A percentile compares a stretch with the other conserved stretches of the same genome.
Evolutionary conservation across 768 basidiomycete genomes (phyloP).

Genomic region (Podaxis pistillaris): DNA sequence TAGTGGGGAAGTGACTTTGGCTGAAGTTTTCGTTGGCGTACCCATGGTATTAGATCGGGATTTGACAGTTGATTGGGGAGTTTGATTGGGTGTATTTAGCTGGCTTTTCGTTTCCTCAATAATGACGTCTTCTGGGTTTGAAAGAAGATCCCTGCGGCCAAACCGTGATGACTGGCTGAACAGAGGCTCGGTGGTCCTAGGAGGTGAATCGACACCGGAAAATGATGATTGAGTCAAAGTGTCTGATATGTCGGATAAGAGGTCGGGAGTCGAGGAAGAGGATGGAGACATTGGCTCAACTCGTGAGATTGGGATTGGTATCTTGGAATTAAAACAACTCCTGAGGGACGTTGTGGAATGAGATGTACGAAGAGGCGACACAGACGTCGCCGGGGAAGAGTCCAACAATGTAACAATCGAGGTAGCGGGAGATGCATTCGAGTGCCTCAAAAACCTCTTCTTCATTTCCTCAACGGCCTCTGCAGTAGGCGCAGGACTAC

Average conservation of each 20-base stretch:
- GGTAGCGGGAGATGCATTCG: conserved; percentile 28
- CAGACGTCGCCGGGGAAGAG: conserved; percentile 18
- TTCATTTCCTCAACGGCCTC: conserved; percentile 68
- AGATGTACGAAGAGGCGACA: conserved; percentile 16
- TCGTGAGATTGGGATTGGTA: conserved; percentile 1
- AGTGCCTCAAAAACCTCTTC: conserved; percentile 43
- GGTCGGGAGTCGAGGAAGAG: conserved; percentile 44
- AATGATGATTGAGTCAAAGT: conserved; percentile 50
- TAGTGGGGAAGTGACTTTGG: conserved; percentile 17
- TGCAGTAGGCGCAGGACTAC: conserved; percentile 36
- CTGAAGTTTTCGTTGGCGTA: conserved; percentile 30
- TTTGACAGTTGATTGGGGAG: conserved; percentile 23
- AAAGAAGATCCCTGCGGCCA: conserved; percentile 26
- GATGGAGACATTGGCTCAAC: conserved; percentile 9
- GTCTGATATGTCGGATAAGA: conserved; percentile 62
- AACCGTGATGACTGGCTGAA: conserved; percentile 21
- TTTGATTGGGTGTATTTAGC: conserved; percentile 32
- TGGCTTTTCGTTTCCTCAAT: conserved; percentile 31
- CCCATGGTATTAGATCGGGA: conserved; percentile 13
- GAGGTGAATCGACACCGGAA: conserved; percentile 53
- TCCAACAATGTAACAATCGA: conserved; percentile 8
- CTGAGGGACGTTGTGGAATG: conserved; percentile 23
- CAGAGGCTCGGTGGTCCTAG: conserved; percentile 25
- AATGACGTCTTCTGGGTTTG: conserved; percentile 25
- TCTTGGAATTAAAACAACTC: conserved; percentile 11